phyloP scores from a whole-genome alignment of 805 yeast genomes.

The Myxozyma neglecta region DNA sequence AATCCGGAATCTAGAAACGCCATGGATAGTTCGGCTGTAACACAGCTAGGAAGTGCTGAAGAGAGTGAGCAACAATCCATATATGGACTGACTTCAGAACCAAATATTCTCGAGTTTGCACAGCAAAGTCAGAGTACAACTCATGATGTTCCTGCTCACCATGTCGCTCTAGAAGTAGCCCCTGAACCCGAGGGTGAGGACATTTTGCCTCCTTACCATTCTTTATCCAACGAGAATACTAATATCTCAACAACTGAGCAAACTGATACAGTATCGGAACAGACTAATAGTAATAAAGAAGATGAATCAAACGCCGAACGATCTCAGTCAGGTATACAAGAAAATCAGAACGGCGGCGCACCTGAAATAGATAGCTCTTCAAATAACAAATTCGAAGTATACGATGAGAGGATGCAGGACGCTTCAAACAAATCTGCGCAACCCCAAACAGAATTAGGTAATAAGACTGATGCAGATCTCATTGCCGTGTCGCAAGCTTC shows the following conservation, averaged over 20 bases:
- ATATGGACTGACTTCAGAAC: background rate
- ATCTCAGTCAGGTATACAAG: background rate
- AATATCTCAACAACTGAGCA: background rate
- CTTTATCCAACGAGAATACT: background rate
- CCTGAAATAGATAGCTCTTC: no score
- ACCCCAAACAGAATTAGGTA: no score
- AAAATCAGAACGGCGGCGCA: background rate
- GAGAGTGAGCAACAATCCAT: constrained; percentile 1
- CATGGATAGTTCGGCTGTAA: constrained; percentile 15
- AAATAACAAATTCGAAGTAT: no score
- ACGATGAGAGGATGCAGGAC: no score
- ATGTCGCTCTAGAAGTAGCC: constrained; percentile 8
- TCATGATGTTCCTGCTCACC: background rate
- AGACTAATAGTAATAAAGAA: no score
- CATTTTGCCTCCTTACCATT: constrained; percentile 1
- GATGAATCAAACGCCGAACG: no score
- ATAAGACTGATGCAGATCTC: background rate
- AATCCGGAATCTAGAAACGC: constrained; percentile 12
- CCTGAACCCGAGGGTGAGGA: constrained; percentile 15
- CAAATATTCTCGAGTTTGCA: background rate
- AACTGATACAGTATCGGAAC: background rate
- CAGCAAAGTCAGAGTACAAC: background rate
- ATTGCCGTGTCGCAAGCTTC: background rate
- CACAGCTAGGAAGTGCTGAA: constrained; percentile 4
- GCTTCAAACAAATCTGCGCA: no score